Conservation (phyloP, 257 asterid species). For the Nicotiana obtusifolia region DNA sequence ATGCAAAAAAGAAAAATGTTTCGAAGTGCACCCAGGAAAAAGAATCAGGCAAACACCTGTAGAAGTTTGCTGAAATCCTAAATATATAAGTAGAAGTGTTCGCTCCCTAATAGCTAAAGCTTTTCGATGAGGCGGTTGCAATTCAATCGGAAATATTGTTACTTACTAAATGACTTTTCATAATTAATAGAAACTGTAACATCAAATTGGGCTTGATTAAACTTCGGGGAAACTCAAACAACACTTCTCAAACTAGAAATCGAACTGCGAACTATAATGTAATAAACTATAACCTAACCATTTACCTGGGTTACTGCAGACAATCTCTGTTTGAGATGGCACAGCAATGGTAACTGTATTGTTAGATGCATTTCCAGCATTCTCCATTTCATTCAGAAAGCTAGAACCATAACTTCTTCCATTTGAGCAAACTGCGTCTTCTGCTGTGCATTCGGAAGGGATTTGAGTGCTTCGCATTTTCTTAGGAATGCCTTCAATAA, state of each 20-base stretch:
- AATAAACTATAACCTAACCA: not conserved
- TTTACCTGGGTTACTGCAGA: slow-evolving; percentile 43
- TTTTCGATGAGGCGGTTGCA: not conserved
- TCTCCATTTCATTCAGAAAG: slow-evolving; percentile 11
- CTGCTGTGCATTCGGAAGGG: slow-evolving; percentile 30
- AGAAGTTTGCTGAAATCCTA: not conserved
- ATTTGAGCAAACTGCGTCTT: slow-evolving; percentile 18
- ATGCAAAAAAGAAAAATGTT: too few species aligned
- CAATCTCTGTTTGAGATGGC: slow-evolving; percentile 35
- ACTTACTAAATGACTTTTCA: not conserved
- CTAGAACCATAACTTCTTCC: slow-evolving; percentile 2
- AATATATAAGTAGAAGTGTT: not conserved
- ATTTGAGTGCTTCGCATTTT: slow-evolving; percentile 45
- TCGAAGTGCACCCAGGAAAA: too few species aligned
- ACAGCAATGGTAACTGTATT: slow-evolving; percentile 51
- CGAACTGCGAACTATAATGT: not conserved
- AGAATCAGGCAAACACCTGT: not conserved
- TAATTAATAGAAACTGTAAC: not conserved
- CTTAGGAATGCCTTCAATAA: slow-evolving; percentile 56
- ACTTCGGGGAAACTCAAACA: not conserved
- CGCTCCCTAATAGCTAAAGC: not conserved
- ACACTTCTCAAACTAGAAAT: not conserved
- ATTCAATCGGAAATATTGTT: not conserved
- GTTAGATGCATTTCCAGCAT: slow-evolving; percentile 22
- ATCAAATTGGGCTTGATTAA: not conserved